These are phyloP conservation scores for Kazachstania psychrophila DNA, from an alignment of 805 yeast species.

Conservation along the genomic window DNA sequence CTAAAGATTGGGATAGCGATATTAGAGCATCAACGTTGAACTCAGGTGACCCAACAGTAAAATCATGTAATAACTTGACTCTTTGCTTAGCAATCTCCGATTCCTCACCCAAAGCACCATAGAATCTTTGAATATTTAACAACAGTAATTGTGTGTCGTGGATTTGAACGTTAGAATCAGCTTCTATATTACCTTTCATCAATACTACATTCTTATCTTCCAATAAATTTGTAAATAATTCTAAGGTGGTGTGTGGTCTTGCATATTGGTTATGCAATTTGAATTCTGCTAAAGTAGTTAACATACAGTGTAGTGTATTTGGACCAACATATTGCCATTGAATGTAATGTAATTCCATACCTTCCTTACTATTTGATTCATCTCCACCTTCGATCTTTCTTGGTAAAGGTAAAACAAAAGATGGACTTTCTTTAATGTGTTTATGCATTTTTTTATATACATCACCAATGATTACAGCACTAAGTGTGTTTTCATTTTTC, in stretches of 20 bases:
- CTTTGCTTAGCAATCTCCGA: slow-evolving; percentile 40
- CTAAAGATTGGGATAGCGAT: slow-evolving; percentile 65
- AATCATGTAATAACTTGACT: slow-evolving; percentile 48
- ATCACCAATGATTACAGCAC: slow-evolving; percentile 51
- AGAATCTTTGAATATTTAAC: slow-evolving; percentile 71
- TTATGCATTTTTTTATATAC: slow-evolving; percentile 56
- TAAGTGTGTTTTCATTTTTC: slow-evolving; percentile 45
- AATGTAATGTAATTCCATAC: slow-evolving; percentile 76
- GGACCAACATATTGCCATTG: slow-evolving; percentile 92
- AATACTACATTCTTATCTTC: slow-evolving; percentile 54
- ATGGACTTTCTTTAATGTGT: slow-evolving; percentile 65
- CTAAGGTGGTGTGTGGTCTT: slow-evolving; percentile 86
- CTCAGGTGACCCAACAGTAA: slow-evolving; percentile 58
- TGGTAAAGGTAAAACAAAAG: slow-evolving; percentile 86
- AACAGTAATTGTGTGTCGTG: slow-evolving; percentile 73
- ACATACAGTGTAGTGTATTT: slow-evolving; percentile 74
- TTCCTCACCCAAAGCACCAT: slow-evolving; percentile 52
- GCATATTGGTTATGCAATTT: slow-evolving; percentile 87
- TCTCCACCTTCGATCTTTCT: slow-evolving; percentile 38
- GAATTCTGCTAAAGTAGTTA: slow-evolving; percentile 86
- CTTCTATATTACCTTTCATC: slow-evolving; percentile 80
- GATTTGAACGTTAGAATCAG: slow-evolving; percentile 53
- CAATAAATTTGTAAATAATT: slow-evolving; percentile 72
- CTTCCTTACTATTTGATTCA: slow-evolving; percentile 36
- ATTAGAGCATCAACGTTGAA: slow-evolving; percentile 64